These are phyloP conservation scores for Nakataea oryzae DNA, from an alignment of 2,329 filamentous ascomycete genomes.

Conservation along the genomic window DNA sequence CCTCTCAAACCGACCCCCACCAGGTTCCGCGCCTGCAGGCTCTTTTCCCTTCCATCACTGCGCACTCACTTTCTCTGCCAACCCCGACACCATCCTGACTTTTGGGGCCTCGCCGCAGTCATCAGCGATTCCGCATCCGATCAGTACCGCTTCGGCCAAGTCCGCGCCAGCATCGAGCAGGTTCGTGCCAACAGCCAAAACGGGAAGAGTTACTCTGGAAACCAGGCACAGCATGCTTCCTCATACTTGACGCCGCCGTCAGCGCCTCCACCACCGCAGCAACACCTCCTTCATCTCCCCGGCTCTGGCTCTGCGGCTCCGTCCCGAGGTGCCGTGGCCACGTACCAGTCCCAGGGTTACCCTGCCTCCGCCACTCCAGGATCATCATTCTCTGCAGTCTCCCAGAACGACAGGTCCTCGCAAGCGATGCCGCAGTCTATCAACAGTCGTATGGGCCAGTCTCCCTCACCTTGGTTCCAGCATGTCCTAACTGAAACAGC, in stretches of 20 bases:
- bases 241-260: background rate
- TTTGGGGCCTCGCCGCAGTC: slow-evolving; percentile 18
- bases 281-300: background rate
- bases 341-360: slow-evolving; percentile 3
- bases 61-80: background rate
- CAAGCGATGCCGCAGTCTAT: background rate
- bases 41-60: background rate
- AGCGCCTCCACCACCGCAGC: background rate
- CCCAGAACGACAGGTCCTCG: background rate
- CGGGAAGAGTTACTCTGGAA: background rate
- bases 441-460: background rate
- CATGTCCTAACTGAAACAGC: slow-evolving; percentile 7
- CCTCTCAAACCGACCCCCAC: background rate
- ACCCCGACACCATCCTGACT: background rate
- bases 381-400: background rate
- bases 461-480: background rate
- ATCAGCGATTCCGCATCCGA: slow-evolving; percentile 26
- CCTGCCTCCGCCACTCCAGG: background rate
- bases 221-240: background rate
- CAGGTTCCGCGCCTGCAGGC: background rate
- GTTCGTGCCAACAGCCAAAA: background rate
- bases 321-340: background rate
- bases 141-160: slow-evolving; percentile 31
- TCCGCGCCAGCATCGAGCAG: slow-evolving; percentile 26
- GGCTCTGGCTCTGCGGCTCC: background rate